phyloP scores from a whole-genome alignment of 164 flowering plant species.

The Magnolia sinica region DNA sequence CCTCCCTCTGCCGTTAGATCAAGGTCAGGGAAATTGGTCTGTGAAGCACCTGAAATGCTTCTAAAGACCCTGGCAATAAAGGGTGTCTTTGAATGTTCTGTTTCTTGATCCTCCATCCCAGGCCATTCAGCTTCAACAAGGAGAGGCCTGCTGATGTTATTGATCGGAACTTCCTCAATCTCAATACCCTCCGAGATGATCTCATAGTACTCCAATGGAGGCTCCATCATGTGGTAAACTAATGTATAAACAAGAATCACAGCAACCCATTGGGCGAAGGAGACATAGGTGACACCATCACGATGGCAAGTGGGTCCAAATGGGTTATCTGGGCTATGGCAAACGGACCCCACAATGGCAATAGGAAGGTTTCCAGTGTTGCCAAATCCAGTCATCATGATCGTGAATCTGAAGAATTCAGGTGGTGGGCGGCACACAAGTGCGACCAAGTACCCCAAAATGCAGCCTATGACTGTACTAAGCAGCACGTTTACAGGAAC shows the following conservation, averaged over 20 bases:
- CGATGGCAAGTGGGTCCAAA: constrained; percentile 67
- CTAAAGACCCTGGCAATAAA: constrained; percentile 66
- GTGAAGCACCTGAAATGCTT: constrained; percentile 44
- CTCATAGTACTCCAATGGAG: constrained; percentile 76
- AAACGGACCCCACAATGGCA: constrained; percentile 74
- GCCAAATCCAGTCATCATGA: constrained; percentile 87
- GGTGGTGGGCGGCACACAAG: constrained; percentile 76
- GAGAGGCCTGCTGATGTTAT: constrained; percentile 57
- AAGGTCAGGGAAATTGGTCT: constrained; percentile 42
- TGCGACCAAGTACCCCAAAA: constrained; percentile 66
- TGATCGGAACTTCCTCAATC: constrained; percentile 30
- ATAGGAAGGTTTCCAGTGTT: constrained; percentile 82
- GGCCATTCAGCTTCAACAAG: constrained; percentile 93
- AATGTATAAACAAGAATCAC: constrained; percentile 79
- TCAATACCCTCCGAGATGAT: constrained; percentile 44
- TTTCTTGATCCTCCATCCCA: constrained; percentile 84
- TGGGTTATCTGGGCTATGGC: constrained; percentile 56
- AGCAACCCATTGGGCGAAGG: constrained; percentile 92
- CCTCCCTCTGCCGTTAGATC: constrained; percentile 33
- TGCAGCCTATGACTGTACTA: constrained; percentile 60
- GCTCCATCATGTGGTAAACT: constrained; percentile 98
- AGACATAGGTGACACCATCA: constrained; percentile 76
- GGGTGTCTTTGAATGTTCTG: constrained; percentile 73
- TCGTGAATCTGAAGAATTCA: constrained; percentile 56
- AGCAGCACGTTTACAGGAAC: constrained; percentile 76